Conservation (phyloP, 768 basidiomycete species). For the Favolaschia claudopus region DNA sequence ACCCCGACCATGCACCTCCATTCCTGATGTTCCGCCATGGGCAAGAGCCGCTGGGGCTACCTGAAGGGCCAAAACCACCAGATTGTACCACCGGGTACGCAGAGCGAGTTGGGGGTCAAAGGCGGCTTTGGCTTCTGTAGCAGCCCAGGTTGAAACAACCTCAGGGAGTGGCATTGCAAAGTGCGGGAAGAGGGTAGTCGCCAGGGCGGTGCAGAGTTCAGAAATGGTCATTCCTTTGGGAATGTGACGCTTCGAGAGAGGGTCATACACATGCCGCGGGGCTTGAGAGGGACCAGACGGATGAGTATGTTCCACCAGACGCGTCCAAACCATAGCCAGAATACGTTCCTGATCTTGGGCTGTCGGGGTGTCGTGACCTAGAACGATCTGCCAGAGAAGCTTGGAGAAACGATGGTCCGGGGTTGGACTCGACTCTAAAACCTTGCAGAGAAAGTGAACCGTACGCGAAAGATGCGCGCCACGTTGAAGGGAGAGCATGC, state of each 20-base stretch:
- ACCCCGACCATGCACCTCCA: background rate
- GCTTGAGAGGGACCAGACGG: background rate
- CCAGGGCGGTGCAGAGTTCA: slow-evolving; percentile 18
- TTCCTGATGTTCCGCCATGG: background rate
- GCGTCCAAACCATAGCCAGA: slow-evolving; percentile 43
- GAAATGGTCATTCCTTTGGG: slow-evolving; percentile 5
- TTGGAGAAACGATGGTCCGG: slow-evolving; percentile 45
- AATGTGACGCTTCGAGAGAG: background rate
- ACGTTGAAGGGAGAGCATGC: slow-evolving; percentile 42
- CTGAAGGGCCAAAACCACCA: slow-evolving; percentile 47
- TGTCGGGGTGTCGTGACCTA: slow-evolving; percentile 36
- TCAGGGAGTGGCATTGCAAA: slow-evolving; percentile 7
- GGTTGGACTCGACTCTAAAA: slow-evolving; percentile 41
- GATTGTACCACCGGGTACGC: slow-evolving; percentile 49
- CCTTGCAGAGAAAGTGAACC: slow-evolving; percentile 44
- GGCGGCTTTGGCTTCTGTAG: background rate
- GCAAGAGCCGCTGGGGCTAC: slow-evolving; percentile 8
- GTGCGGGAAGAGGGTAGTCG: slow-evolving; percentile 15
- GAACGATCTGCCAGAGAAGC: slow-evolving; percentile 51
- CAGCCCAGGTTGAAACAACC: slow-evolving; percentile 10
- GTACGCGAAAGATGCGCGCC: slow-evolving; percentile 36
- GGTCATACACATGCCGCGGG: slow-evolving; percentile 2
- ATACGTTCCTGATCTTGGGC: slow-evolving; percentile 40
- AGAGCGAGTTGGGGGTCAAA: slow-evolving; percentile 3
- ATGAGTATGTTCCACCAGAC: slow-evolving; percentile 28